Conservation (phyloP, 345 rosid genomes). For the Corymbia maculata region DNA sequence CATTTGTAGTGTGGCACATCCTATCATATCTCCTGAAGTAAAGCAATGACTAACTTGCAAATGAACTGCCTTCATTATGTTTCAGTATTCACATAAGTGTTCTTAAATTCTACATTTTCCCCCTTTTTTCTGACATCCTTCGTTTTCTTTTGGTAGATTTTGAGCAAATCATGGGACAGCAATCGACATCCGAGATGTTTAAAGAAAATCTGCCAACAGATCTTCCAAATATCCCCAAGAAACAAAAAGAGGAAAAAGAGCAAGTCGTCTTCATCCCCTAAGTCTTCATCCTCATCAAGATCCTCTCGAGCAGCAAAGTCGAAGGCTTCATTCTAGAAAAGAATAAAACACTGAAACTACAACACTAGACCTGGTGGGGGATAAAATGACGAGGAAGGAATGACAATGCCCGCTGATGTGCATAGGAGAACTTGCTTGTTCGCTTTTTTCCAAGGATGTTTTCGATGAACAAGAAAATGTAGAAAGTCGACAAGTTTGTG, state of each 20-base stretch:
- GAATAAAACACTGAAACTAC: slow-evolving; percentile 4
- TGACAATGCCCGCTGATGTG: neutral
- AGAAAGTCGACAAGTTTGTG: neutral
- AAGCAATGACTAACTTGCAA: neutral
- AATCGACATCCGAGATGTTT: slow-evolving; percentile 14
- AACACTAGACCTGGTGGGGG: slow-evolving; percentile 1
- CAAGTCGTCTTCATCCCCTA: slow-evolving; percentile 22
- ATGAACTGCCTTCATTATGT: neutral
- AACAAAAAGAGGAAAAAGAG: slow-evolving; percentile 44
- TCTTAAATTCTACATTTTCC: neutral
- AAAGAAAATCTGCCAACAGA: slow-evolving; percentile 16
- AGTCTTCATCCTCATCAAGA: slow-evolving; percentile 23
- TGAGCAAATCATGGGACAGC: slow-evolving; percentile 16
- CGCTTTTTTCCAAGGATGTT: neutral
- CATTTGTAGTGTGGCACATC: neutral
- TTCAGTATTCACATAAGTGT: neutral
- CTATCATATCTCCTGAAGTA: neutral
- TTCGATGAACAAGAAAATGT: neutral
- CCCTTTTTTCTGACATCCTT: neutral
- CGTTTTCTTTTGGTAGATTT: neutral
- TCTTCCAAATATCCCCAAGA: slow-evolving; percentile 32
- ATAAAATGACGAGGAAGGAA: neutral
- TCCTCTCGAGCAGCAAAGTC: slow-evolving; percentile 20
- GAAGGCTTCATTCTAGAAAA: slow-evolving; percentile 12
- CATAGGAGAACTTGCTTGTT: neutral